Conservation (phyloP, 495 filamentous ascomycete species). For the Hypoxylon perforatum region DNA sequence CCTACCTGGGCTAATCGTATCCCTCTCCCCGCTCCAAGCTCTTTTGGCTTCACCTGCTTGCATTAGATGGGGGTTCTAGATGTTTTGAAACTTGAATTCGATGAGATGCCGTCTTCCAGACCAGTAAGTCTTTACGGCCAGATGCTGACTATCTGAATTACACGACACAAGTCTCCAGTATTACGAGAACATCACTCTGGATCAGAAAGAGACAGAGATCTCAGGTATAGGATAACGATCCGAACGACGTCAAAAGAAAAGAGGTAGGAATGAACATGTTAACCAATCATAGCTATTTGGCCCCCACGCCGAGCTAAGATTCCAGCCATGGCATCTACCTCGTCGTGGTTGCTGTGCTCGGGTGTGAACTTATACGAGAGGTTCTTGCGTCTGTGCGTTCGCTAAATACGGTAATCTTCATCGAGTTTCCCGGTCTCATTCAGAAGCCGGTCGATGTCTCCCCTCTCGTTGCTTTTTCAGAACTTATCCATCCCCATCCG, state of each 20-base stretch:
- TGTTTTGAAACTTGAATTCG: too few relatives aligned
- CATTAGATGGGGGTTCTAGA: neutral
- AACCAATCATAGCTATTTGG: conserved; percentile 11
- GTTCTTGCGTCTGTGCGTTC: neutral
- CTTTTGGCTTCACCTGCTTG: conserved; percentile 7
- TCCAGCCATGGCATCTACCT: neutral
- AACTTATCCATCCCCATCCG: neutral
- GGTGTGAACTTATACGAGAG: conserved; percentile 11
- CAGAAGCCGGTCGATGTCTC: neutral
- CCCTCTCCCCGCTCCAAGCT: neutral
- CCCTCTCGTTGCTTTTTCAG: neutral
- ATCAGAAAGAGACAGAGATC: too few relatives aligned
- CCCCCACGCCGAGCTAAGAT: conserved; percentile 33
- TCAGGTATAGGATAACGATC: neutral
- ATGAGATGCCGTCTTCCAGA: neutral
- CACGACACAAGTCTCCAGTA: too few relatives aligned
- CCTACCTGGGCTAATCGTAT: neutral
- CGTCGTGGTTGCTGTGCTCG: conserved; percentile 11
- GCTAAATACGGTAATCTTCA: conserved; percentile 1
- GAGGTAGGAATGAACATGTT: conserved; percentile 18
- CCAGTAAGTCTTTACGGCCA: too few relatives aligned
- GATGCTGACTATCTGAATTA: too few relatives aligned
- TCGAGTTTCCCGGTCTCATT: neutral
- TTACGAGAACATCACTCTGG: too few relatives aligned
- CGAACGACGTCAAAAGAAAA: conserved; percentile 10